Base-by-base conservation (phyloP, 2,329 filamentous ascomycete species). In the Venturia asperata region DNA sequence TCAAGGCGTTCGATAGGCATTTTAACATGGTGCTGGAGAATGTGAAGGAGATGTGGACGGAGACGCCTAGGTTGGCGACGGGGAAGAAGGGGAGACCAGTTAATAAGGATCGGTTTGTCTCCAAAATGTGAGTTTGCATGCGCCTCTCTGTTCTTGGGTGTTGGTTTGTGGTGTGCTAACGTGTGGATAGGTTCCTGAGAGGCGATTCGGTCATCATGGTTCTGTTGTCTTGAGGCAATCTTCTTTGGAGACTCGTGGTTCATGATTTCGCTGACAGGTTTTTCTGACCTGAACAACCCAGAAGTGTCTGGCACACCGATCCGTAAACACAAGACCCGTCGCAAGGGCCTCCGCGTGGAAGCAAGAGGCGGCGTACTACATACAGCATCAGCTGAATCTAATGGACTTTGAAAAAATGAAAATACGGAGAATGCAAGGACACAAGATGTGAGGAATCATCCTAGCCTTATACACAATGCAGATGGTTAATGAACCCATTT, bases 21-120 rank as follows among this genome's bases (percentile, higher is more conserved):
- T 97, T 92, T 85, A 99, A 99, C 80, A 97, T 99, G 94, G 90
- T 96, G 3, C 82, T 97, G 61, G 92, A 96, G 82, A 96, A 96
- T 71, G 92, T 95, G 55, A 95, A 95, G 83, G 94, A 99, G 81
- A 97, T 99, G 93, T 99, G 94, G 94, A 97, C 92, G 11, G 94
- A 99, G 80, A 94, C 90, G 65, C 92, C 93, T 61, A 82, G 87
- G 67, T 83, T 90, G 73, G 87, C 89, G 27, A 88, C 87, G 69
- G 93, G 93, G 70, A 94, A 93, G 82, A 92, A 92, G 80, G 92
- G 92, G 65, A 83, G 89, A 72, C 87, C 89, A 56, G 91, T 97
- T 68, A 99, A 99, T 81, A 97, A 97, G 85, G 94, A 99, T 78
- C 84, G 94, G 52, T 97, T 97, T 78, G 94, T 97, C 73, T 96